These are phyloP conservation scores for Fusarium udum DNA, from an alignment of 2,329 filamentous ascomycete species.

Conservation along the genomic window DNA sequence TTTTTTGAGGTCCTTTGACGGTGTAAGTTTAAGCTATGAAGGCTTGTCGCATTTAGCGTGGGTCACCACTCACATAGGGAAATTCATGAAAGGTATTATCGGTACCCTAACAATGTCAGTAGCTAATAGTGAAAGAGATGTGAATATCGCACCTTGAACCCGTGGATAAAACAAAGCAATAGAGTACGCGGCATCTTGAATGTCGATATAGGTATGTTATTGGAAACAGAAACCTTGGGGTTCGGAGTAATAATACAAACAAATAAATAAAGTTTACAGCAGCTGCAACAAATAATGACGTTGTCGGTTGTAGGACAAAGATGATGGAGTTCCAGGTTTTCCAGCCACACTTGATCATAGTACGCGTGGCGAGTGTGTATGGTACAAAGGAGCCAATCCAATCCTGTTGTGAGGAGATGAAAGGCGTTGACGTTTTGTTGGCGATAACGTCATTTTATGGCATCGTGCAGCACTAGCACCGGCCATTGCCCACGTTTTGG, in stretches of 20 bases:
- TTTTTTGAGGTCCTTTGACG: slow-evolving; percentile 62
- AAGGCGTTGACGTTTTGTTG: background rate
- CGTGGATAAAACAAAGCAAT: slow-evolving; percentile 78
- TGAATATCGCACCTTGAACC: slow-evolving; percentile 64
- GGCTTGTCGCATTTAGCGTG: background rate
- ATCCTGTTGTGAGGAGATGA: background rate
- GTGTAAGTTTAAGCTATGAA: background rate
- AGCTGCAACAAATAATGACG: slow-evolving; percentile 29
- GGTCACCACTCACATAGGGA: slow-evolving; percentile 55
- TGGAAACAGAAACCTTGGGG: background rate
- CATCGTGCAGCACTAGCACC: slow-evolving; percentile 29
- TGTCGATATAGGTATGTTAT: background rate
- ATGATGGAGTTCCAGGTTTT: slow-evolving; percentile 37
- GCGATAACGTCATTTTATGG: slow-evolving; percentile 33
- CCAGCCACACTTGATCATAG: slow-evolving; percentile 29
- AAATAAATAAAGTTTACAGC: slow-evolving; percentile 12
- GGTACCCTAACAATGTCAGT: slow-evolving; percentile 59
- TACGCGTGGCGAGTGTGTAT: slow-evolving; percentile 35
- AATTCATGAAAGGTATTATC: slow-evolving; percentile 76
- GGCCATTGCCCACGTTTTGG: slow-evolving; percentile 15
- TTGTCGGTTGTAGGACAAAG: slow-evolving; percentile 16
- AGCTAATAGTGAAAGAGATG: fast-evolving
- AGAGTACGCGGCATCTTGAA: slow-evolving; percentile 62
- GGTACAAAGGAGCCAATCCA: slow-evolving; percentile 18
- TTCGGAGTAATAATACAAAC: slow-evolving; percentile 5